These are phyloP conservation scores for Globisporangium abappressorium DNA, from an alignment of 352 stramenopile species.

Conservation along the genomic window DNA sequence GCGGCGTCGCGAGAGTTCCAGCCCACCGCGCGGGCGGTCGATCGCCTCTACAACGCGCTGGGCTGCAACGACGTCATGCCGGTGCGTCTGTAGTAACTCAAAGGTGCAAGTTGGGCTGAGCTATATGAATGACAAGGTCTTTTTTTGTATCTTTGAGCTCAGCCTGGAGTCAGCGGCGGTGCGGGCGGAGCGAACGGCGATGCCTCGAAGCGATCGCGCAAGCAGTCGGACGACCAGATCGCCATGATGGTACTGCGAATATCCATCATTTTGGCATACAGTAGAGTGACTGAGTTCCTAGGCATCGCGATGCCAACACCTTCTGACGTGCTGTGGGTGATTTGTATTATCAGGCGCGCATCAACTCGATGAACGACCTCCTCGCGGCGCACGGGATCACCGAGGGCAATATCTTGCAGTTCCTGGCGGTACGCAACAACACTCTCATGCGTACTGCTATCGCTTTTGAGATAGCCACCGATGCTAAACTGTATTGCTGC, in stretches of 20 bases:
- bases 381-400: slow-evolving; percentile 75
- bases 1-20: slow-evolving; percentile 65
- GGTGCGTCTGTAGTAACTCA: slow-evolving; percentile 20
- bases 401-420: slow-evolving; percentile 81
- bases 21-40: slow-evolving; percentile 63
- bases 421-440: slow-evolving; percentile 45
- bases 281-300: not conserved
- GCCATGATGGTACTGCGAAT: slow-evolving; percentile 51
- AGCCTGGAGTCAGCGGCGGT: slow-evolving; percentile 12
- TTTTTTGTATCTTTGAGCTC: not conserved
- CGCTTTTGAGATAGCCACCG: not conserved
- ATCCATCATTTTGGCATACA: not conserved
- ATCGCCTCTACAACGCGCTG: slow-evolving; percentile 73
- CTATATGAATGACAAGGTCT: not conserved
- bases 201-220: slow-evolving; percentile 43
- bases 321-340: not conserved
- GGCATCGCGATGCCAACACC: not conserved
- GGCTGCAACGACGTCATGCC: slow-evolving; percentile 81
- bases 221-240: slow-evolving; percentile 75
- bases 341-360: slow-evolving; percentile 41
- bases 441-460: not conserved
- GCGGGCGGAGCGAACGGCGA: slow-evolving; percentile 27
- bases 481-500: not conserved
- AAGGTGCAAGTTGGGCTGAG: not conserved
- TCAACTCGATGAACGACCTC: slow-evolving; percentile 86